Conservation (phyloP, 2,329 filamentous ascomycete species). For the Pyrenophora tritici-repentis region DNA sequence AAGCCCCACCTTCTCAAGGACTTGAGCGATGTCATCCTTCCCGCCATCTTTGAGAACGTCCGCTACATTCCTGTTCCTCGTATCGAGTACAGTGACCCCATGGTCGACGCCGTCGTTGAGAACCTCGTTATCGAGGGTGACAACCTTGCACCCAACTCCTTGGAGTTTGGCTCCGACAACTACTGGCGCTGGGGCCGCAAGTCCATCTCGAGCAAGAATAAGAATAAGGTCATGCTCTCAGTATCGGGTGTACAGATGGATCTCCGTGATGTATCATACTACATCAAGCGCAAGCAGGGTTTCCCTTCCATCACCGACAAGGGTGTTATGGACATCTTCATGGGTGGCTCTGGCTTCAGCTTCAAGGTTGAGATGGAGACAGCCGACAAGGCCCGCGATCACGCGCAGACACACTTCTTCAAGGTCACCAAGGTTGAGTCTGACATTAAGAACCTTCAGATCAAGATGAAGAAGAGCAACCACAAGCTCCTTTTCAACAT, state of each 20-base stretch:
- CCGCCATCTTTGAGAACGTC: constrained; percentile 78
- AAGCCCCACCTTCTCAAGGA: constrained; percentile 94
- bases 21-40: constrained; percentile 82
- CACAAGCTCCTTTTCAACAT: constrained; percentile 89
- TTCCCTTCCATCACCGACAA: constrained; percentile 87
- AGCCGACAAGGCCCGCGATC: constrained; percentile 62
- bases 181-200: constrained; percentile 95
- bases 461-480: constrained; percentile 92
- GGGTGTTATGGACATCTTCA: constrained; percentile 84
- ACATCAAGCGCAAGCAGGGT: constrained; percentile 92
- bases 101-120: constrained; percentile 87
- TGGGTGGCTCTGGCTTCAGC: constrained; percentile 84
- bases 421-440: constrained; percentile 90
- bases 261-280: constrained; percentile 77
- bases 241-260: constrained; percentile 93
- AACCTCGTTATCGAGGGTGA: constrained; percentile 95
- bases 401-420: constrained; percentile 82
- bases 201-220: constrained; percentile 77
- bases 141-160: constrained; percentile 91
- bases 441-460: constrained; percentile 76
- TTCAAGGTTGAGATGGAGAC: constrained; percentile 91
- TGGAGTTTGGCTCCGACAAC: constrained; percentile 89
- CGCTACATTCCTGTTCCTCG: constrained; percentile 92
- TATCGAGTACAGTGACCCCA: constrained; percentile 86
- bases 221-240: constrained; percentile 83